These are phyloP conservation scores for Lanmaoa rubissima DNA, from an alignment of 768 basidiomycete species.

Conservation along the genomic window DNA sequence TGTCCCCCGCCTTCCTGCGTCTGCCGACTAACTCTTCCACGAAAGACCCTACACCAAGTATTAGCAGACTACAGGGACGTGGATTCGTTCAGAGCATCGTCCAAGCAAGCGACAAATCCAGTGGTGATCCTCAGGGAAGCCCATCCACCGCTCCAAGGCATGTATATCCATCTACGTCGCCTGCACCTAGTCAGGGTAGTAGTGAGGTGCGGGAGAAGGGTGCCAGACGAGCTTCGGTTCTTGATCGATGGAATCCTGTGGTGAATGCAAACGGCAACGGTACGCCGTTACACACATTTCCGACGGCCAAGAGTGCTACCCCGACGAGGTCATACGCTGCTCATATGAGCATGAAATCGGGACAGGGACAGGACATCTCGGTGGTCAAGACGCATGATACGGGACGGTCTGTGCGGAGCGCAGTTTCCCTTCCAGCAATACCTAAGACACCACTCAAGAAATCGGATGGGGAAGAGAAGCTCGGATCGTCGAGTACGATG, in stretches of 20 bases:
- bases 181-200: conserved; percentile 34
- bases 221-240: conserved; percentile 46
- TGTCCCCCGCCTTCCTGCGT: conserved; percentile 62
- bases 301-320: conserved; percentile 39
- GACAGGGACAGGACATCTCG: conserved; percentile 19
- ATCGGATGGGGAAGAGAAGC: conserved; percentile 34
- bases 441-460: conserved; percentile 30
- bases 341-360: conserved; percentile 29
- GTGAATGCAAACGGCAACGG: conserved; percentile 27
- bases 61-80: conserved; percentile 78
- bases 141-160: conserved; percentile 28
- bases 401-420: conserved; percentile 37
- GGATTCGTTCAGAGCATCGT: conserved; percentile 87
- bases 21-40: conserved; percentile 36
- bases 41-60: conserved; percentile 79
- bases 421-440: conserved; percentile 40
- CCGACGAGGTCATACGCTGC: conserved; percentile 41
- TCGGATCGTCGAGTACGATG: conserved; percentile 77
- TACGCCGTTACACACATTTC: conserved; percentile 38
- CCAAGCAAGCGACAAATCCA: conserved; percentile 59
- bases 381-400: conserved; percentile 33
- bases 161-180: conserved; percentile 27
- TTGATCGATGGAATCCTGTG: conserved; percentile 68
- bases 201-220: conserved; percentile 38
- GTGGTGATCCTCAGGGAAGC: conserved; percentile 34